Evolutionary conservation across 495 filamentous ascomycete genomes (phyloP).

Genomic region (Penicillium fimorum): DNA sequence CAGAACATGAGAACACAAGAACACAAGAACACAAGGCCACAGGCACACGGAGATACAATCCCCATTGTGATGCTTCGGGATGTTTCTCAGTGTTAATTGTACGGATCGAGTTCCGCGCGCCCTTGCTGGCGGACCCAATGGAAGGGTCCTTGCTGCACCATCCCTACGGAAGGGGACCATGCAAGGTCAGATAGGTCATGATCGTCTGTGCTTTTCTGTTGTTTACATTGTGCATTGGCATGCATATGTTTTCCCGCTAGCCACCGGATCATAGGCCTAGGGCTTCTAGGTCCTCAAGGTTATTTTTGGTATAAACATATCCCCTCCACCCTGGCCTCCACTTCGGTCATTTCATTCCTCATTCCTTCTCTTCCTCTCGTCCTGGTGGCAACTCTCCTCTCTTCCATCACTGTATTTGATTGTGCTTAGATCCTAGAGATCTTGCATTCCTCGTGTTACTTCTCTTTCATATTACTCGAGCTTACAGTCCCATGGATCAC

Average conservation of each 20-base stretch:
- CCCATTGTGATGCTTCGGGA: background rate
- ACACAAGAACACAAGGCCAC: background rate
- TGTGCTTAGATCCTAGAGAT: constrained; percentile 4
- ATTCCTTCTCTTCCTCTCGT: constrained; percentile 13
- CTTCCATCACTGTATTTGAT: constrained; percentile 2
- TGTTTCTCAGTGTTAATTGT: background rate
- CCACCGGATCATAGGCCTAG: constrained; percentile 19
- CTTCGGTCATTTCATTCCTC: constrained; percentile 16
- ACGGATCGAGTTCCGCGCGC: constrained; percentile 26
- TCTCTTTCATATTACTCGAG: constrained; percentile 15
- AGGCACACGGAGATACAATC: background rate
- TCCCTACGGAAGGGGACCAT: constrained; percentile 45
- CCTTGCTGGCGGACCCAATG: constrained; percentile 40
- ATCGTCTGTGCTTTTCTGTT: constrained; percentile 40
- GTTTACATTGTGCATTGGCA: constrained; percentile 49
- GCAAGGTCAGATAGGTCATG: constrained; percentile 48
- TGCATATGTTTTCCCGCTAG: constrained; percentile 33
- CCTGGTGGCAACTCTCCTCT: constrained; percentile 17
- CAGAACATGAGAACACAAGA: background rate
- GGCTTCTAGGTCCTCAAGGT: constrained; percentile 11
- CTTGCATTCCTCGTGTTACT: constrained; percentile 7
- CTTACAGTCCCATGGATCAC: constrained; percentile 46
- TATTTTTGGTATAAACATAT: constrained; percentile 47
- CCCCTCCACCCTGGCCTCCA: constrained; percentile 30
- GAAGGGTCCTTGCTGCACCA: constrained; percentile 44